These are phyloP conservation scores for Amphicarpaea edgeworthii DNA, from an alignment of 306 rosid species.

Conservation along the genomic window DNA sequence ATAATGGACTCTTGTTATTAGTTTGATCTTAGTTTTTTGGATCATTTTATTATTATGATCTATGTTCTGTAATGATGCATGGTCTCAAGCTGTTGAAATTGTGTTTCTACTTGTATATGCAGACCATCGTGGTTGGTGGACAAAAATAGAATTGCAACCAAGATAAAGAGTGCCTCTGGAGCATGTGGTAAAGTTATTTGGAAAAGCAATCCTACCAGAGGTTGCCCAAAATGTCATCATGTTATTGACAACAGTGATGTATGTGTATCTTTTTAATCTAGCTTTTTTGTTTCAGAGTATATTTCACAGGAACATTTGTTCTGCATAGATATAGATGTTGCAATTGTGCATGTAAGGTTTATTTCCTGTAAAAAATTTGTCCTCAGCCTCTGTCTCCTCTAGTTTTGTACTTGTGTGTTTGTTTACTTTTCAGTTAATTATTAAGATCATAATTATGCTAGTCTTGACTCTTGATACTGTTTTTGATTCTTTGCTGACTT, in stretches of 20 bases:
- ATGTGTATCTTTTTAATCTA: conserved; percentile 25
- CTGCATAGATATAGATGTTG: neutral
- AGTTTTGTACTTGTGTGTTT: neutral
- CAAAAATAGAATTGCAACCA: conserved; percentile 84
- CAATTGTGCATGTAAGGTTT: neutral
- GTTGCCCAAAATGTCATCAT: conserved; percentile 78
- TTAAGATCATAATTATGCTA: neutral
- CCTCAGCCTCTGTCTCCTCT: neutral
- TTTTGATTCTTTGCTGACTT: neutral
- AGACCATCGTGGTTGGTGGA: conserved; percentile 84
- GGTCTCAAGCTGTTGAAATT: conserved; percentile 14
- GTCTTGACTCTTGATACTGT: conserved; percentile 1
- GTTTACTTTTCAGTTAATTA: neutral
- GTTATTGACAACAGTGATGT: conserved; percentile 83
- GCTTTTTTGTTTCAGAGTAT: neutral
- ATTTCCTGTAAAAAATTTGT: neutral
- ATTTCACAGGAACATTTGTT: conserved; percentile 4
- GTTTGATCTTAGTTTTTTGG: conserved; percentile 8
- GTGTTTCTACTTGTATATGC: conserved; percentile 43
- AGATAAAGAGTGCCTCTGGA: conserved; percentile 80
- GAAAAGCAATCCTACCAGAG: conserved; percentile 79
- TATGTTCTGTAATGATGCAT: conserved; percentile 15
- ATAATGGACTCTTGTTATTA: neutral
- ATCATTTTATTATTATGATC: neutral
- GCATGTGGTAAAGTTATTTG: conserved; percentile 56